Percentiles rank a stretch among this genome's conserved stretches.
These are phyloP conservation scores for Fraxinus americana DNA, from an alignment of 257 asterid genomes.

Conservation along the genomic window DNA sequence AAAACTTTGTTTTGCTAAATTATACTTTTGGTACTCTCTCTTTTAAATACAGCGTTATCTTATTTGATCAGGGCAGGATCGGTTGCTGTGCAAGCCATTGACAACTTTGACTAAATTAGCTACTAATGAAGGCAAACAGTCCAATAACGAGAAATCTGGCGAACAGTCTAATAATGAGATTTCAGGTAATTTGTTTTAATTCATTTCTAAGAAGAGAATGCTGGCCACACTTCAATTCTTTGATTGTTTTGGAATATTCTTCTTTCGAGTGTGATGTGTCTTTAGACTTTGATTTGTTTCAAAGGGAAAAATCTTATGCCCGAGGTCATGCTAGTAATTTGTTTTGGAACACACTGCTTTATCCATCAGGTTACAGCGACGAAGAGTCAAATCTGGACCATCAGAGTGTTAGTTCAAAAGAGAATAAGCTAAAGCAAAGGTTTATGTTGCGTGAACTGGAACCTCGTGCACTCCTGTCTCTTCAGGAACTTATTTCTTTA, in stretches of 20 bases:
- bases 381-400: constrained; percentile 33
- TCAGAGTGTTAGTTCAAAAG: constrained; percentile 38
- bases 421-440: constrained; percentile 35
- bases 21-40: constrained; percentile 19
- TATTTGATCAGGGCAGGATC: constrained; percentile 73
- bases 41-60: constrained; percentile 29
- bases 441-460: constrained; percentile 59
- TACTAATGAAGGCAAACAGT: constrained; percentile 36
- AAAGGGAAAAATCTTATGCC: constrained; percentile 14
- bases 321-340: constrained; percentile 19
- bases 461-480: constrained; percentile 56
- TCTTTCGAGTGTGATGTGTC: background rate
- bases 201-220: background rate
- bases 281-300: constrained; percentile 19
- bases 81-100: constrained; percentile 58
- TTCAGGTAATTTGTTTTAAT: background rate
- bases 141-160: constrained; percentile 39
- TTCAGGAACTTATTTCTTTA: constrained; percentile 71
- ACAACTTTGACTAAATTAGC: constrained; percentile 30
- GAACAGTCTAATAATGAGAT: background rate
- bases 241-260: constrained; percentile 7
- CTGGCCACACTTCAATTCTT: constrained; percentile 26
- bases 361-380: constrained; percentile 38
- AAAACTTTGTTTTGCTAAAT: constrained; percentile 2
- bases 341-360: constrained; percentile 21